Conservation (phyloP, 345 rosid species). For the Eucalyptus camaldulensis region DNA sequence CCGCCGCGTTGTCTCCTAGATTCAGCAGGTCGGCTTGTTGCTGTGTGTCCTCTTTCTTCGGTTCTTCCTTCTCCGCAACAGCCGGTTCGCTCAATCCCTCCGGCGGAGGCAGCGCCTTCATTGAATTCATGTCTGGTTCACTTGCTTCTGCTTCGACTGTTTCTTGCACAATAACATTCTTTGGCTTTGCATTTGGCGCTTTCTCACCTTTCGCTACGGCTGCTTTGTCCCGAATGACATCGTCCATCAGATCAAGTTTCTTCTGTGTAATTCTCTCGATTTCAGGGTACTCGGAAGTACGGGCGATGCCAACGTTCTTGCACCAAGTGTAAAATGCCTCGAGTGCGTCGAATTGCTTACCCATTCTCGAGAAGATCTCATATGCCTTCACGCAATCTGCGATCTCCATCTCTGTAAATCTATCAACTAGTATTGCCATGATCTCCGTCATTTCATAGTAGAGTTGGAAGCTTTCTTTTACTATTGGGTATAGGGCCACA, state of each 20-base stretch:
- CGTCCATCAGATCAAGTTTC: conserved; percentile 79
- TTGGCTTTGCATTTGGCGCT: neutral
- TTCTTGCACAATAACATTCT: conserved; percentile 9
- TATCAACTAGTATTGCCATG: conserved; percentile 45
- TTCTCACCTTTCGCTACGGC: conserved; percentile 15
- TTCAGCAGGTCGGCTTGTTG: conserved; percentile 48
- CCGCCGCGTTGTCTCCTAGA: conserved; percentile 25
- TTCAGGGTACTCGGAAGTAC: conserved; percentile 74
- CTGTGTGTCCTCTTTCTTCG: neutral
- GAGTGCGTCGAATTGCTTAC: conserved; percentile 68
- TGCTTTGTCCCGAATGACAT: conserved; percentile 61
- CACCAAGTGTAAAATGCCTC: conserved; percentile 61
- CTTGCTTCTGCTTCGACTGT: neutral
- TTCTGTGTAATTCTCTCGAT: conserved; percentile 63
- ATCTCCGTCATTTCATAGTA: conserved; percentile 62
- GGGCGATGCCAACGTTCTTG: conserved; percentile 53
- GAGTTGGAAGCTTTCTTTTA: conserved; percentile 72
- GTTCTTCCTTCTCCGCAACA: conserved; percentile 1
- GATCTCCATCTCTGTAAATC: conserved; percentile 63
- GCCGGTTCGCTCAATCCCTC: conserved; percentile 14
- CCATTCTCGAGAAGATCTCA: conserved; percentile 46
- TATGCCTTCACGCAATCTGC: conserved; percentile 50
- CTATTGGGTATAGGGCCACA: conserved; percentile 57
- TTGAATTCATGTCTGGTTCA: conserved; percentile 33
- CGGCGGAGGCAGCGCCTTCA: conserved; percentile 54